Percentiles rank a stretch among this genome's conserved stretches.
These are phyloP conservation scores for Dorcoceras hygrometricum DNA, from an alignment of 257 asterid species.

Conservation along the genomic window DNA sequence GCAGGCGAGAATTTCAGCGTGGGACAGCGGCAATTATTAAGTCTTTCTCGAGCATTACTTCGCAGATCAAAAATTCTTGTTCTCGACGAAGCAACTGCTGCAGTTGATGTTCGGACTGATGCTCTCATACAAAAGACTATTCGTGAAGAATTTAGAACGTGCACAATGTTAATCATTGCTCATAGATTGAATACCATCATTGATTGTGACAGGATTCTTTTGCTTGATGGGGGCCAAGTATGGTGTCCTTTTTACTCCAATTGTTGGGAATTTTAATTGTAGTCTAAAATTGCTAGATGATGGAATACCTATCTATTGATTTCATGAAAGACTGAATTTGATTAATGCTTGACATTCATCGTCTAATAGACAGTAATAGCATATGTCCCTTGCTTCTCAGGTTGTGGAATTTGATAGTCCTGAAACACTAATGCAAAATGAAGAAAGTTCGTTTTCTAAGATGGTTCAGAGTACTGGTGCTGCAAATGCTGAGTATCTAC, in stretches of 20 bases:
- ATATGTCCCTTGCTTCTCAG: slow-evolving; percentile 34
- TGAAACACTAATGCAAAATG: slow-evolving; percentile 55
- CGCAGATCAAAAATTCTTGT: slow-evolving; percentile 96
- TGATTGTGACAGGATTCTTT: slow-evolving; percentile 76
- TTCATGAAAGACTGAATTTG: not conserved
- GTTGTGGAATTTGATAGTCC: slow-evolving; percentile 83
- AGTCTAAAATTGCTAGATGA: not conserved
- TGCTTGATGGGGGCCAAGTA: slow-evolving; percentile 92
- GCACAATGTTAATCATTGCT: slow-evolving; percentile 98
- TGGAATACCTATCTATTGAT: not conserved
- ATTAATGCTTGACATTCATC: not conserved
- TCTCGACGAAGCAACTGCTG: slow-evolving; percentile 99
- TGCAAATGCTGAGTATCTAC: slow-evolving; percentile 86
- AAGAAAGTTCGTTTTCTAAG: slow-evolving; percentile 82
- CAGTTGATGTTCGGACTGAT: slow-evolving; percentile 93
- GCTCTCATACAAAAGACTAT: slow-evolving; percentile 96
- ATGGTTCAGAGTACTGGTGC: slow-evolving; percentile 97
- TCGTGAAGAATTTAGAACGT: slow-evolving; percentile 79
- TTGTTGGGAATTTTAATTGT: not conserved
- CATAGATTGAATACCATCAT: slow-evolving; percentile 90
- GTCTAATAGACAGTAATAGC: not conserved
- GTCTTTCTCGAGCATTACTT: slow-evolving; percentile 92
- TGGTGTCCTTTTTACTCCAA: slow-evolving; percentile 2
- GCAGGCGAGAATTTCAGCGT: slow-evolving; percentile 98
- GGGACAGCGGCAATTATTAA: slow-evolving; percentile 87